A percentile compares a stretch with the other conserved stretches of the same genome.
These are phyloP conservation scores for Chrysoporthe austroafricana DNA, from an alignment of 2,329 filamentous ascomycete genomes.

Conservation along the genomic window DNA sequence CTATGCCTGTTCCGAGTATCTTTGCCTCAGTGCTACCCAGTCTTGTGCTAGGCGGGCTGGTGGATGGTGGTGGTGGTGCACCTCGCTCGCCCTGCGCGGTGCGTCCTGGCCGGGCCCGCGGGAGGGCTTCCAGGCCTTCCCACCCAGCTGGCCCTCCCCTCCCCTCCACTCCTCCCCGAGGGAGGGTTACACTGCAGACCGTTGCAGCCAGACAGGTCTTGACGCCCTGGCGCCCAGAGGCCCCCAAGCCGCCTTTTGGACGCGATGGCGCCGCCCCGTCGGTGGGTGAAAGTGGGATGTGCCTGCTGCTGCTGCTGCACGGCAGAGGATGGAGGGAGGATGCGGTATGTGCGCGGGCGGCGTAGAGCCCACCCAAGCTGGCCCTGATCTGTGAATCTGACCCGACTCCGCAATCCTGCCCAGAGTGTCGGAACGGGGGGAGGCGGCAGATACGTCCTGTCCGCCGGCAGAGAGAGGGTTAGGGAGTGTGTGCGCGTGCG, in stretches of 20 bases:
- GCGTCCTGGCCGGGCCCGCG: background rate
- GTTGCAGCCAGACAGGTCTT: conserved; percentile 7
- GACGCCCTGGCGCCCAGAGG: background rate
- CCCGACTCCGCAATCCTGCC: conserved; percentile 13
- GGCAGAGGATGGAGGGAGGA: too few species aligned
- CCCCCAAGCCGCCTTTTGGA: background rate
- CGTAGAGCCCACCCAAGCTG: background rate
- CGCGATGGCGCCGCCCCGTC: background rate
- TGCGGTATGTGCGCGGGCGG: background rate
- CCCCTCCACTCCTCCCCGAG: background rate
- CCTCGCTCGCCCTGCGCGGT: background rate
- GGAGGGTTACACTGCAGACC: conserved; percentile 11
- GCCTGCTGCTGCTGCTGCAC: background rate
- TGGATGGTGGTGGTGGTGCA: background rate
- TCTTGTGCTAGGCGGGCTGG: background rate
- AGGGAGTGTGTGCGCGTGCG: background rate
- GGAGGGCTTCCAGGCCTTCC: conserved; percentile 6
- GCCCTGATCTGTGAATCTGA: background rate
- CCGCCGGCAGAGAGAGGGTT: background rate
- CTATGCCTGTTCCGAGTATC: conserved; percentile 6
- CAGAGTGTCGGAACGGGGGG: conserved; percentile 6
- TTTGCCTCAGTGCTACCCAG: background rate
- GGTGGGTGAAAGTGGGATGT: conserved; percentile 4
- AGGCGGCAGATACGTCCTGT: background rate
- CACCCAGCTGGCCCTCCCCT: background rate